phyloP scores from a whole-genome alignment of 2,329 filamentous ascomycete genomes.

The Fusarium lyarnte region DNA sequence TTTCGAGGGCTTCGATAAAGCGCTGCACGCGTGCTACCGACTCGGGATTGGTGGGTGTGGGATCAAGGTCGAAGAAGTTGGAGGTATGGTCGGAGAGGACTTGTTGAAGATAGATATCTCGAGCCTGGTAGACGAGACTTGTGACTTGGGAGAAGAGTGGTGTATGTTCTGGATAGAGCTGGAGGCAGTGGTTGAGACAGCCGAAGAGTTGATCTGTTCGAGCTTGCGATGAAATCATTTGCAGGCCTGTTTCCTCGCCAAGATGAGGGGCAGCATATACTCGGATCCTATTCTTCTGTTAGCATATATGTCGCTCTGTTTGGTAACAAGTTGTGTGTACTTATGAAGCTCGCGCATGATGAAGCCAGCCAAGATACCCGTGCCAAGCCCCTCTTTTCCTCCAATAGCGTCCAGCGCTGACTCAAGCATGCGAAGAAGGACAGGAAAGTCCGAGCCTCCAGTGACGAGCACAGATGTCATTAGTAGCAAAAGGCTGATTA shows the following conservation, averaged over 20 bases:
- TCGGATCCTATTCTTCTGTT: conserved; percentile 15
- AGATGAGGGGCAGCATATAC: conserved; percentile 40
- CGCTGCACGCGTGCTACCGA: conserved; percentile 37
- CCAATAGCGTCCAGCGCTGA: conserved; percentile 42
- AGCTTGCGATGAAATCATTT: conserved; percentile 38
- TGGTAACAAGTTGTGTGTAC: neutral
- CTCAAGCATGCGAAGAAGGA: conserved; percentile 40
- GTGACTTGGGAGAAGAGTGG: conserved; percentile 77
- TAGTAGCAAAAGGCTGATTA: conserved; percentile 39
- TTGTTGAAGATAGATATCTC: conserved; percentile 85
- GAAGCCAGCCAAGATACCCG: conserved; percentile 31
- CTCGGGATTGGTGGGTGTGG: neutral
- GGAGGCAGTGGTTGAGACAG: conserved; percentile 48
- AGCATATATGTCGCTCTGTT: fast-evolving
- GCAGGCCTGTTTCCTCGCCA: conserved; percentile 35
- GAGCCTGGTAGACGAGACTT: conserved; percentile 86
- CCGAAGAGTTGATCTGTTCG: conserved; percentile 35
- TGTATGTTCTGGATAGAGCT: conserved; percentile 79
- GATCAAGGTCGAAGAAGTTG: conserved; percentile 11
- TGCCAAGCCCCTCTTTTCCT: conserved; percentile 28
- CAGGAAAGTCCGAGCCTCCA: conserved; percentile 41
- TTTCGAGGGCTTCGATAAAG: conserved; percentile 38
- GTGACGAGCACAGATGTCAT: conserved; percentile 42
- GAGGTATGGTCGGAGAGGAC: conserved; percentile 46
- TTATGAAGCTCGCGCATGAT: conserved; percentile 42